Evolutionary conservation across 768 basidiomycete species (phyloP), one percentile per base, ranked within the genome.

Genomic region (Inosperma sp.): DNA sequence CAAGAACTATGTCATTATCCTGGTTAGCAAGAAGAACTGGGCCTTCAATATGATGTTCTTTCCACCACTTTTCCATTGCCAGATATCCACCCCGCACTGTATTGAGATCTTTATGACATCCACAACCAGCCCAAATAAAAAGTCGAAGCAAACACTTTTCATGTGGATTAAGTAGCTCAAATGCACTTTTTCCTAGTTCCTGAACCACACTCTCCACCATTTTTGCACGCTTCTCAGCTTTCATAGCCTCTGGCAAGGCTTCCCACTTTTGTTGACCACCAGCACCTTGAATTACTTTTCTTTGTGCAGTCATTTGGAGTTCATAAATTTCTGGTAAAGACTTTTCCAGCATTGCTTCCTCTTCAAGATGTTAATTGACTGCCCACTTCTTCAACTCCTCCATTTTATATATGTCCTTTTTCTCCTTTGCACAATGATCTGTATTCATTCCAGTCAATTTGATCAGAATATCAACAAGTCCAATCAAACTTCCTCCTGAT

Each of bases 391-490:
- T 64, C 9, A 49, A 31, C 19, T 54, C 29, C 47, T 62, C 55
- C 17, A 64, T 22, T 9, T 48, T 30, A 19, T 16, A n/a, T 35
- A 55, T 56, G 59, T 64, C 63, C 37, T 64, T 64, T n/a, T n/a
- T n/a, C n/a, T n/a, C n/a, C n/a, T n/a, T n/a, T n/a, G n/a, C n/a
- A n/a, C n/a, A n/a, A n/a, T n/a, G n/a, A n/a, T n/a, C n/a, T n/a
- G n/a, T n/a, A n/a, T n/a, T n/a, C n/a, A n/a, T n/a, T n/a, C n/a
- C 57, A 6, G 44, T 47, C 3, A 61, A 41, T 31, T 59, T 60
- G 77, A 59, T 73, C 69, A 9, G 73, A 74, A 47, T 22, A 47
- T 47, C 45, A 9, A 47, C 23, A 27, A 47, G 45, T 16, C 29
- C n/a, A n/a, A n/a, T n/a, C n/a, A n/a, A n/a, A n/a, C n/a, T n/a